Conservation (phyloP, 2,329 filamentous ascomycete species). For the Penicillium aurantiogriseum region DNA sequence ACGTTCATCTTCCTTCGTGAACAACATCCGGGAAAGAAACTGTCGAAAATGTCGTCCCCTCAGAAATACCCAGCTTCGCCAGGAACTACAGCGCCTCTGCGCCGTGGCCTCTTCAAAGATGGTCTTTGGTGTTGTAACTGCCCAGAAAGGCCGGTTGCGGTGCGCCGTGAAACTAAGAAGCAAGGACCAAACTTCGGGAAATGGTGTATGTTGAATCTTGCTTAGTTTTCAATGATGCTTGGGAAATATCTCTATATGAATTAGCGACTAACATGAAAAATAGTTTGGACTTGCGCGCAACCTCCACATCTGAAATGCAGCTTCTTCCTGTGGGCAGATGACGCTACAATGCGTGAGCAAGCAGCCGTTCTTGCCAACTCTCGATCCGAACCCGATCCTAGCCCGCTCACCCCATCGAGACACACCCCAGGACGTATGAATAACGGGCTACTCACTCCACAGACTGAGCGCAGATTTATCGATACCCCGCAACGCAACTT, state of each 20-base stretch:
- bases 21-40: constrained; percentile 15
- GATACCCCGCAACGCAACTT: constrained; percentile 14
- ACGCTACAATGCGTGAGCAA: constrained; percentile 56
- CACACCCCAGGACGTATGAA: neutral
- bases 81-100: constrained; percentile 23
- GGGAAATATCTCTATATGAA: neutral
- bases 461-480: constrained; percentile 27
- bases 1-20: neutral
- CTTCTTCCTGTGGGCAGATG: constrained; percentile 63
- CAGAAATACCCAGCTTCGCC: constrained; percentile 21
- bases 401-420: constrained; percentile 14
- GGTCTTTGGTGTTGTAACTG: constrained; percentile 58
- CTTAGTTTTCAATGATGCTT: neutral
- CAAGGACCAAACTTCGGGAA: constrained; percentile 55
- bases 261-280: neutral
- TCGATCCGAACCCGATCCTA: constrained; percentile 43
- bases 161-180: constrained; percentile 58
- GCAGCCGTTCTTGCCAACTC: constrained; percentile 51
- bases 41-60: constrained; percentile 26
- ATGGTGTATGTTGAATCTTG: constrained; percentile 44
- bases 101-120: constrained; percentile 42
- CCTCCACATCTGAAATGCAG: constrained; percentile 49
- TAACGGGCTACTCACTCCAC: constrained; percentile 36
- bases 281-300: constrained; percentile 59
- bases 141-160: constrained; percentile 52